Conservation (phyloP, 73 alveolate genomes). For the Symbiodinium natans region DNA sequence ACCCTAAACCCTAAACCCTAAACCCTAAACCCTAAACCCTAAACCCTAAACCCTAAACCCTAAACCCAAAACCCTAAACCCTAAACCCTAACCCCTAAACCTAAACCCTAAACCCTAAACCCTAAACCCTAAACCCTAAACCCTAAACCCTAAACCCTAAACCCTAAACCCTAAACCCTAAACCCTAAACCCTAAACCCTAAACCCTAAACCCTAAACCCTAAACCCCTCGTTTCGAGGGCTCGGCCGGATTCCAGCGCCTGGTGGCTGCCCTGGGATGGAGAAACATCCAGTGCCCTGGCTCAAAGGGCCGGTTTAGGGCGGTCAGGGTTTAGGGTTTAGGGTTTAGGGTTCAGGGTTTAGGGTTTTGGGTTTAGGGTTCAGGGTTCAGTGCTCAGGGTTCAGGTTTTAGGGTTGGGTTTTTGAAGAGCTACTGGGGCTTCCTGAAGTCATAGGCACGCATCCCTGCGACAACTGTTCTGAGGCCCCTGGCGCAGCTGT, state of each 20-base stretch:
- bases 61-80: too few species aligned
- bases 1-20: not conserved
- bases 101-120: too few species aligned
- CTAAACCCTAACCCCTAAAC: too few species aligned
- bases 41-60: too few species aligned
- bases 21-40: not conserved
- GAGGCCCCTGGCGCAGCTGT: constrained; percentile 70
- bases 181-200: too few species aligned
- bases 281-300: constrained; percentile 3
- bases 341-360: not conserved
- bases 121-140: too few species aligned
- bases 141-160: not conserved
- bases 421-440: too few species aligned
- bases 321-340: not conserved
- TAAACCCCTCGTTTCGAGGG: not conserved
- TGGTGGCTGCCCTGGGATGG: constrained; percentile 57
- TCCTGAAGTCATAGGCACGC: too few species aligned
- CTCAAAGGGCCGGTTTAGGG: not conserved
- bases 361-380: not conserved
- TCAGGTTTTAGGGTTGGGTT: not conserved
- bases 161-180: not conserved
- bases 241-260: constrained; percentile 27
- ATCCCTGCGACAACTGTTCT: too few species aligned
- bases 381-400: too few species aligned
- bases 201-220: not conserved